phyloP scores from a whole-genome alignment of 1,284 basidiomycete genomes.

The Malassezia japonica region DNA sequence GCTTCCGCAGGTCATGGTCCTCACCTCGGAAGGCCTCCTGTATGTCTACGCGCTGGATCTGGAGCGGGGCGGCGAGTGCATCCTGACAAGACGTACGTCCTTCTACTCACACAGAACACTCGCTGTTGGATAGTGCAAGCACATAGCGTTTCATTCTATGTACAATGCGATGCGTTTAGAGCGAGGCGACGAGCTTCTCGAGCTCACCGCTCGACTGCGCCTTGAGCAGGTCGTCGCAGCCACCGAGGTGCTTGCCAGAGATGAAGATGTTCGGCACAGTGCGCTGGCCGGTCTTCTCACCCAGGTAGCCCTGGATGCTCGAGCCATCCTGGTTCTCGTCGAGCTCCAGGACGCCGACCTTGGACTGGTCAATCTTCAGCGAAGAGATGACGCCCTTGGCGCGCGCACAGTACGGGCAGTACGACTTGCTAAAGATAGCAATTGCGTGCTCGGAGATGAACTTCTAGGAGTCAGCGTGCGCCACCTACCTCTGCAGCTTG shows the following conservation, averaged over 20 bases:
- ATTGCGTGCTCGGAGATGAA: slow-evolving; percentile 45
- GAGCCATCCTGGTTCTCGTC: slow-evolving; percentile 45
- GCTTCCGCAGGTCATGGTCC: slow-evolving; percentile 91
- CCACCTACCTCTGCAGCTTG: slow-evolving; percentile 34
- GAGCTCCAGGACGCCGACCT: slow-evolving; percentile 48
- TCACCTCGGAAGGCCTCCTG: slow-evolving; percentile 88
- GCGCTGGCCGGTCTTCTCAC: slow-evolving; percentile 49
- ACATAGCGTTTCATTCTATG: background rate
- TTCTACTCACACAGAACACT: slow-evolving; percentile 1
- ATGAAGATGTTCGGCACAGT: slow-evolving; percentile 52
- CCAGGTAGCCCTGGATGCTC: slow-evolving; percentile 47
- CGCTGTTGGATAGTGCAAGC: background rate
- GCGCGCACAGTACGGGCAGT: slow-evolving; percentile 43
- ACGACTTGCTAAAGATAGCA: slow-evolving; percentile 50
- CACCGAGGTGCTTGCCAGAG: slow-evolving; percentile 48
- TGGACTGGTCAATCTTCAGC: slow-evolving; percentile 36
- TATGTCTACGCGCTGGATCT: slow-evolving; percentile 93
- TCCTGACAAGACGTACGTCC: slow-evolving; percentile 64
- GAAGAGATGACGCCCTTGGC: slow-evolving; percentile 47
- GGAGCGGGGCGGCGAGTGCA: slow-evolving; percentile 90
- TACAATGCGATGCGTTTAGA: background rate
- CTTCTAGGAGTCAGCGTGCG: slow-evolving; percentile 18
- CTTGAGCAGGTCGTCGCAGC: slow-evolving; percentile 36
- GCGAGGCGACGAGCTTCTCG: slow-evolving; percentile 36
- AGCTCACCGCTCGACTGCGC: slow-evolving; percentile 43